These are phyloP conservation scores for Lunularia cruciata DNA, from an alignment of 225 moss, liverwort and hornwort genomes.

Conservation along the genomic window DNA sequence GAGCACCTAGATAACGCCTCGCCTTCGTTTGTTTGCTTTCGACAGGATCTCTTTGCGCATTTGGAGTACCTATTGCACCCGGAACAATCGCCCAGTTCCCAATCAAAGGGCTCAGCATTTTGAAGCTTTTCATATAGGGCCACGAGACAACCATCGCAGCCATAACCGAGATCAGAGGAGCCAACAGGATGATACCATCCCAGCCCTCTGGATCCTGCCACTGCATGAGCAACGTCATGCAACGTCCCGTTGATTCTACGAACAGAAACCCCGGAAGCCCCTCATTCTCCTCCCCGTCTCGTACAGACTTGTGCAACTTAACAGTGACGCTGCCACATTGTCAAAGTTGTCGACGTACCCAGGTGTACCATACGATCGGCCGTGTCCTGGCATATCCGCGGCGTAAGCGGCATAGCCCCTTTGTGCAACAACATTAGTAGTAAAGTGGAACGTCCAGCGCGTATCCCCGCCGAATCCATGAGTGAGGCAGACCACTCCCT, in stretches of 20 bases:
- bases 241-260: conserved; percentile 79
- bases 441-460: conserved; percentile 56
- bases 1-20: conserved; percentile 48
- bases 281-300: conserved; percentile 48
- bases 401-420: conserved; percentile 63
- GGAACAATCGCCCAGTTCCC: conserved; percentile 56
- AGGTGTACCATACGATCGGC: conserved; percentile 59
- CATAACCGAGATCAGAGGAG: conserved; percentile 52
- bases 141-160: conserved; percentile 45
- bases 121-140: conserved; percentile 42
- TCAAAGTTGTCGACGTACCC: conserved; percentile 35
- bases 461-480: conserved; percentile 71
- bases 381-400: conserved; percentile 75
- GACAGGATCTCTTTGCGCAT: conserved; percentile 41
- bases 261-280: conserved; percentile 60
- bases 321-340: conserved; percentile 48
- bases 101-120: conserved; percentile 41
- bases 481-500: conserved; percentile 61
- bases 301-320: conserved; percentile 60
- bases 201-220: conserved; percentile 69
- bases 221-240: conserved; percentile 57
- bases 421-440: conserved; percentile 45
- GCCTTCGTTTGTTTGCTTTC: conserved; percentile 42
- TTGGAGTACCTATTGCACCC: conserved; percentile 18
- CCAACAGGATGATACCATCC: conserved; percentile 60